Conservation (phyloP, 2,329 filamentous ascomycete genomes). For the Penicillium sp. region DNA sequence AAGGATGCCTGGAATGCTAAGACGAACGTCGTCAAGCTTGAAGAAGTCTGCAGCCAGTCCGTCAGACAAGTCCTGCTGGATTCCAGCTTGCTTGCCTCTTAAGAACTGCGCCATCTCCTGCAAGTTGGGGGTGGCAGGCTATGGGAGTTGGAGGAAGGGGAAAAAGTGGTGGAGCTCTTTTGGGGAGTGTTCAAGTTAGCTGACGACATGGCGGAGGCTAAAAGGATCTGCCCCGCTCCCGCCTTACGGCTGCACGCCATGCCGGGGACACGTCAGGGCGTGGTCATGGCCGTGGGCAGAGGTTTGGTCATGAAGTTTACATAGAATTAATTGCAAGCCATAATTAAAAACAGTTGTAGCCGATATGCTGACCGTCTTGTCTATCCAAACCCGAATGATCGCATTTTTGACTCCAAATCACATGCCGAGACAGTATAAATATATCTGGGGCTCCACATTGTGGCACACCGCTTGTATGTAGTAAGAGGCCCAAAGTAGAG, state of each 20-base stretch:
- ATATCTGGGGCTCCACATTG: background rate
- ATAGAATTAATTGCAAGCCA: no score
- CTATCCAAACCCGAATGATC: no score
- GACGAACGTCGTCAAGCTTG: constrained; percentile 73
- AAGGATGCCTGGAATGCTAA: constrained; percentile 33
- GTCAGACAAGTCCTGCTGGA: constrained; percentile 86
- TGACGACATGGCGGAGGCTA: constrained; percentile 34
- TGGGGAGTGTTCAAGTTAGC: constrained; percentile 23
- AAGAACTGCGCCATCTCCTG: constrained; percentile 79
- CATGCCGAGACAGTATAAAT: background rate
- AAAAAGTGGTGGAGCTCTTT: constrained; percentile 19
- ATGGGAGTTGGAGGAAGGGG: constrained; percentile 11
- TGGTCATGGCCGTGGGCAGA: no score
- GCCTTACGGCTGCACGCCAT: constrained; percentile 17
- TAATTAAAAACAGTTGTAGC: no score
- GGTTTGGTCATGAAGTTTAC: no score
- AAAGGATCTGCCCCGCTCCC: constrained; percentile 30
- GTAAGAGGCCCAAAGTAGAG: no score
- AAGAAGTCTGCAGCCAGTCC: constrained; percentile 79
- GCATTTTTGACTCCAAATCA: no score
- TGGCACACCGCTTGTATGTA: no score
- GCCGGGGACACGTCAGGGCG: no score
- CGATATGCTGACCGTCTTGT: no score
- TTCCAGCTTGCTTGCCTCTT: constrained; percentile 88
- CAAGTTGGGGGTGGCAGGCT: constrained; percentile 10